phyloP scores from a whole-genome alignment of 208 protist species.

The Acanthamoeba healyi region DNA sequence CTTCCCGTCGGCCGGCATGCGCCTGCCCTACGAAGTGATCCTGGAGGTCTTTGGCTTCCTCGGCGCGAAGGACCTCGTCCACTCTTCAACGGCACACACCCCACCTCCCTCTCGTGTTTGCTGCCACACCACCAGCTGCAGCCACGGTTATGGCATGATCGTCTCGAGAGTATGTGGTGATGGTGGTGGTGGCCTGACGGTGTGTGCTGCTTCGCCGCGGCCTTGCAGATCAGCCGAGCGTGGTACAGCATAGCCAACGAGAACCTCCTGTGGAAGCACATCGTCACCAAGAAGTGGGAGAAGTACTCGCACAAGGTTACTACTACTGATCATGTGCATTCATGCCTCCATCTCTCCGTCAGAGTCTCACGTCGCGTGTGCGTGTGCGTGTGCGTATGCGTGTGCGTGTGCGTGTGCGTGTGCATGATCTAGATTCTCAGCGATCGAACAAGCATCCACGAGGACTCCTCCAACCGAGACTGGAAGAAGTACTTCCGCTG shows the following conservation, averaged over 20 bases:
- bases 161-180: too few species aligned
- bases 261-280: constrained; percentile 59
- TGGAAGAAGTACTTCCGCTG: constrained; percentile 73
- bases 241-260: constrained; percentile 38
- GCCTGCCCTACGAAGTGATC: constrained; percentile 66
- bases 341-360: background rate
- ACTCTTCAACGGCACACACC: background rate
- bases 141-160: too few species aligned
- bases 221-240: background rate
- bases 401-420: too few species aligned
- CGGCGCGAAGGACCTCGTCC: background rate
- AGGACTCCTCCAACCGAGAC: background rate
- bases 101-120: background rate
- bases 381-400: too few species aligned
- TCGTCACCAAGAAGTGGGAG: constrained; percentile 71
- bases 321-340: background rate
- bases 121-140: background rate
- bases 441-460: constrained; percentile 20
- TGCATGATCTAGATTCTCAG: background rate
- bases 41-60: constrained; percentile 69
- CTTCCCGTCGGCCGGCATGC: constrained; percentile 16
- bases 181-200: background rate
- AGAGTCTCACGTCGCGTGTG: background rate
- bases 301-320: constrained; percentile 40
- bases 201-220: background rate